Conservation (phyloP, 768 basidiomycete species). For the Suillus bovinus region DNA sequence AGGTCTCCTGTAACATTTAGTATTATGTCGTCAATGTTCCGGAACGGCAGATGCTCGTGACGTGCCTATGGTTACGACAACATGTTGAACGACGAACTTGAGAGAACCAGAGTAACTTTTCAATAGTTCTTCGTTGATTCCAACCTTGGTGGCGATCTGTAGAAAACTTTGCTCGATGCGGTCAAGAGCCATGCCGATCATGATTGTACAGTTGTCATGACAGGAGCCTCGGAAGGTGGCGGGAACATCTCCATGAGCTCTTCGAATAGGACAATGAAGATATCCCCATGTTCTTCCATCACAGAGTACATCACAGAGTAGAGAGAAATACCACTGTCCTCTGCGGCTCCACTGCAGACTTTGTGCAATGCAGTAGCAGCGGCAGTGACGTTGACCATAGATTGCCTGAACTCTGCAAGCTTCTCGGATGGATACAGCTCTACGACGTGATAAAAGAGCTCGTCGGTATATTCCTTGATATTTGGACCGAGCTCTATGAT, state of each 20-base stretch:
- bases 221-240: slow-evolving; percentile 29
- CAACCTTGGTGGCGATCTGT: slow-evolving; percentile 18
- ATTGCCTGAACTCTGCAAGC: background rate
- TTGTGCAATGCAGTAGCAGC: background rate
- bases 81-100: slow-evolving; percentile 21
- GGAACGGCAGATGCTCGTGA: background rate
- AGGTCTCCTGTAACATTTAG: slow-evolving; percentile 31
- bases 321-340: slow-evolving; percentile 9
- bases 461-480: background rate
- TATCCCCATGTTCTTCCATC: slow-evolving; percentile 17
- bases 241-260: slow-evolving; percentile 30
- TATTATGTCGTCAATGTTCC: background rate
- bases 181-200: slow-evolving; percentile 23
- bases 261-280: slow-evolving; percentile 19
- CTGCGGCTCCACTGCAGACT: background rate
- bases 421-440: background rate
- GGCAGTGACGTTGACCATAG: background rate
- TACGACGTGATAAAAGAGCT: background rate
- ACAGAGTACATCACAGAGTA: too few species aligned
- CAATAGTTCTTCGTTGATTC: slow-evolving; percentile 26
- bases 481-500: background rate
- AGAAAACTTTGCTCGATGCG: slow-evolving; percentile 29
- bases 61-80: slow-evolving; percentile 26
- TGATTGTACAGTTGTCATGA: slow-evolving; percentile 26
- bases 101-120: slow-evolving; percentile 24